Evolutionary conservation across 2,329 filamentous ascomycete genomes (phyloP).

Genomic region (Colletotrichum magnum): DNA sequence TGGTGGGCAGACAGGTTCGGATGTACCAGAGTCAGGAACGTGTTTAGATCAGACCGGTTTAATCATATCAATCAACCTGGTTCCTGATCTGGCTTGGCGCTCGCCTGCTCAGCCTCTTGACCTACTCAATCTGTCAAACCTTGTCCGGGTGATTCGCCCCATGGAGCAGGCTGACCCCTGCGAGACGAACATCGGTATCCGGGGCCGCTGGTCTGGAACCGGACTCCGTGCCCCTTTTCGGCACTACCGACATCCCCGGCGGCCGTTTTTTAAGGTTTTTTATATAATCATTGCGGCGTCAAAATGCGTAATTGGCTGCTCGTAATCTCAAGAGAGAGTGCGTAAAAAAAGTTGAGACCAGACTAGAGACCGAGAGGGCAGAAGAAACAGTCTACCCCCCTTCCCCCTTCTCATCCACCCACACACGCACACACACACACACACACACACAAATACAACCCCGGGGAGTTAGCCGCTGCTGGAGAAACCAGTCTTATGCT

Average conservation of each 20-base stretch:
- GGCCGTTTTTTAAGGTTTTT: slow-evolving; percentile 33
- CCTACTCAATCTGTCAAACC: slow-evolving; percentile 28
- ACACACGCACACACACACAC: too few relatives aligned
- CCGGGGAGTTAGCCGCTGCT: background rate
- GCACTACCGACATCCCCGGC: slow-evolving; percentile 29
- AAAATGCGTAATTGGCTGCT: slow-evolving; percentile 18
- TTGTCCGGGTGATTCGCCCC: slow-evolving; percentile 23
- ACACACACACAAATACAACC: background rate
- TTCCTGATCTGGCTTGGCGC: slow-evolving; percentile 30
- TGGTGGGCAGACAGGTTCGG: too few relatives aligned
- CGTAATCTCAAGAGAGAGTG: background rate
- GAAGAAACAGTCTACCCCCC: slow-evolving; percentile 7
- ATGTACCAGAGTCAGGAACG: too few relatives aligned
- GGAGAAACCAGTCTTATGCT: background rate
- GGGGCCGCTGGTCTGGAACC: slow-evolving; percentile 22
- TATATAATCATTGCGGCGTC: slow-evolving; percentile 3
- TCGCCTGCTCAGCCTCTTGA: slow-evolving; percentile 25
- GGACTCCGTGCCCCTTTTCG: slow-evolving; percentile 31
- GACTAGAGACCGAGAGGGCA: background rate
- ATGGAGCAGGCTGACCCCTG: slow-evolving; percentile 27
- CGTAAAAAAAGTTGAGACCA: background rate
- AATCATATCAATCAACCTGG: slow-evolving; percentile 37
- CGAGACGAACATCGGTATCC: background rate
- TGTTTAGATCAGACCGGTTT: slow-evolving; percentile 6
- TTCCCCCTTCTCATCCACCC: background rate